Evolutionary conservation across 2,329 filamentous ascomycete species (phyloP), one percentile per base, ranked within the genome.

Genomic region (Cercospora janseana): DNA sequence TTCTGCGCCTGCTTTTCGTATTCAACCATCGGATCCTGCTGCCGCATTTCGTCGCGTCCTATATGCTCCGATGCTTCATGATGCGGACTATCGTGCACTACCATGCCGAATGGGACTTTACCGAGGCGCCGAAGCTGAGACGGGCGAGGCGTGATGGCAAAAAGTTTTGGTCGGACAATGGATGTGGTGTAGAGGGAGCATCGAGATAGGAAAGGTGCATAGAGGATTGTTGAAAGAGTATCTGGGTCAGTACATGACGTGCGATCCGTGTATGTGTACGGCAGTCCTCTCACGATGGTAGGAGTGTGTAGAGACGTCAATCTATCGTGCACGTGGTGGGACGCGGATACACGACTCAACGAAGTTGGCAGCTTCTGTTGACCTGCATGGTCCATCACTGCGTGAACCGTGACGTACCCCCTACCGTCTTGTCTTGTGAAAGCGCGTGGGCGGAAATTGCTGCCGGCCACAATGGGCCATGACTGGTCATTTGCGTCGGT

Each of bases 1-100:
- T 66, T 67, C 57, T 75, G 66, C 6, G 84, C 78, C 64, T 88
- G 85, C 5, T 78, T 73, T 1, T 78, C 72, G 60, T 83, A 87
- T 34, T 81, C 75, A 43, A 78, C 70, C 27, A 45, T 51, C 13
- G 18, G 16, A 16, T 34, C 31, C 44, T 56, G 40, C 16, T 49
- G 53, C 38, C 37, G 10, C 26, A 44, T 32, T 18, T 31, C 21
- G 34, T 18, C 23, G 16, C 18, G 28, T 31, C 28, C 26, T 5
- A 26, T 12, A 6, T 16, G 27, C 2, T 43, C 24, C 5, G 40
- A 9, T 16, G 4, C 16, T 29, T 13, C 41, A 15, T 40, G n/a
- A 23, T 15, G 13, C n/a, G 35, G 4, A 16, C 3, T 26, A 15
- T 8, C 21, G n/a, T 15, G 1, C n/a, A 40, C 20, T 23, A 40